Base-by-base conservation (phyloP, 495 filamentous ascomycete species). In the Lasiosphaeria miniovina region DNA sequence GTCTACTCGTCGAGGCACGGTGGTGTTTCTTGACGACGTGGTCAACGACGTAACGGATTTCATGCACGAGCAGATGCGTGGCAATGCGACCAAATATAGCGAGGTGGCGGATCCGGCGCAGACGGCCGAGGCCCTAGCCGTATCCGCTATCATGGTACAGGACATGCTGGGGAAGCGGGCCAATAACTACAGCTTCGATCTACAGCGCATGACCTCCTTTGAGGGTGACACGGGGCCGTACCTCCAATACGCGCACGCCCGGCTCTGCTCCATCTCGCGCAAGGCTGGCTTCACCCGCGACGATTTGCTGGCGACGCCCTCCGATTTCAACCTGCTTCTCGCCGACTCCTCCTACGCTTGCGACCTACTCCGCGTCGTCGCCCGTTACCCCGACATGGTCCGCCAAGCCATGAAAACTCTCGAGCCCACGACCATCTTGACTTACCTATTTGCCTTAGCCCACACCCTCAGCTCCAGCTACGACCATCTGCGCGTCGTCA, bases 401-500 rank as follows among this genome's bases (percentile, higher is more conserved):
- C 74, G 81, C 62, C 85, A 86, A 58, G 85, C 85, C 0, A 75
- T 87, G 31, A 84, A 82, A 66, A 86, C 84, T 0, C 77, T 84
- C 4, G 86, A 89, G 69, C 86, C 86, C 5, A 81, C 82, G 8
- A 86, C 84, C 0, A 74, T 95, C 50, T 76, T 96, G 40, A 86
- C 85, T 11, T 96, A 94, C 74, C 83, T 96, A 49, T 93, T 93
- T 79, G 87, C 85, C 74, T 87, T 96, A 87, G 94, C 90, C 0
- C 91, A 94, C 70, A 79, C 85, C 52, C 74, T 96, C 55, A 92
- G 88, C 77, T 89, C 86, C 36, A 88, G 87, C 70, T 96, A 94
- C 70, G 90, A 92, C 65, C 82, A 89, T 4, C 80, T 96, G 36
- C 82, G 88, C 68, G 88, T 96, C 32, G 82, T 93, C 11, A 88